A percentile compares a stretch with the other conserved stretches of the same genome.
Conservation (phyloP, 108 stramenopile genomes). For the Cyclotella baltica region DNA sequence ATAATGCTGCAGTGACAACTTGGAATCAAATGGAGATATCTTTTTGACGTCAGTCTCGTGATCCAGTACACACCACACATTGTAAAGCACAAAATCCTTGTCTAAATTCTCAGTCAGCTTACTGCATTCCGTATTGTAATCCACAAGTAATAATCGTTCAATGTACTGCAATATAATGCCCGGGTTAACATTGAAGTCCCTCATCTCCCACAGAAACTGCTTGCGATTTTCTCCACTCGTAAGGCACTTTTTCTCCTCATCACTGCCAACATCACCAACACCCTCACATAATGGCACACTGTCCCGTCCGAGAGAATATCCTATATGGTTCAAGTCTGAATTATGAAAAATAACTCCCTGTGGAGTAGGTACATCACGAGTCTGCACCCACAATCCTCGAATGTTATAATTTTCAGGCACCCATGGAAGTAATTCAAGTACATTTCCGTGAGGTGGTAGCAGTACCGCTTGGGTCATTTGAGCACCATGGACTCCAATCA, state of each 20-base stretch:
- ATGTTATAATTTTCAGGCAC: slow-evolving; percentile 3
- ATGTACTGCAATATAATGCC: slow-evolving; percentile 1
- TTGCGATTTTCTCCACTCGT: background rate
- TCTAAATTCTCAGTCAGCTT: slow-evolving; percentile 5
- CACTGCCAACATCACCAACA: slow-evolving; percentile 1
- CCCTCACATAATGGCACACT: slow-evolving; percentile 22
- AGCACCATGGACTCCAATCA: slow-evolving; percentile 69
- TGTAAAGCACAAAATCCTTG: slow-evolving; percentile 3
- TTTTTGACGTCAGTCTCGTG: too few relatives aligned
- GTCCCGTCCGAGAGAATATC: slow-evolving; percentile 18
- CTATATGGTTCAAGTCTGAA: slow-evolving; percentile 23
- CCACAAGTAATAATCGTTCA: background rate
- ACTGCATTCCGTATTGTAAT: background rate
- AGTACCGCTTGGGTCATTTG: slow-evolving; percentile 58
- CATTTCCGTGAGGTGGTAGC: slow-evolving; percentile 4
- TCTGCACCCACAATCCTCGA: slow-evolving; percentile 2
- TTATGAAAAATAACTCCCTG: slow-evolving; percentile 17
- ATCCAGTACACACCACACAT: background rate
- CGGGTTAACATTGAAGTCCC: slow-evolving; percentile 19
- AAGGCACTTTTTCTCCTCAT: slow-evolving; percentile 21
- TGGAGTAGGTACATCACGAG: slow-evolving; percentile 3
- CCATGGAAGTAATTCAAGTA: slow-evolving; percentile 22
- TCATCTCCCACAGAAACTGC: background rate
- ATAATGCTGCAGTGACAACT: background rate
- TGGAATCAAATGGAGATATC: background rate